Evolutionary conservation across 495 filamentous ascomycete genomes (phyloP), one percentile per base, ranked within the genome.

Genomic region (Podospora australis): DNA sequence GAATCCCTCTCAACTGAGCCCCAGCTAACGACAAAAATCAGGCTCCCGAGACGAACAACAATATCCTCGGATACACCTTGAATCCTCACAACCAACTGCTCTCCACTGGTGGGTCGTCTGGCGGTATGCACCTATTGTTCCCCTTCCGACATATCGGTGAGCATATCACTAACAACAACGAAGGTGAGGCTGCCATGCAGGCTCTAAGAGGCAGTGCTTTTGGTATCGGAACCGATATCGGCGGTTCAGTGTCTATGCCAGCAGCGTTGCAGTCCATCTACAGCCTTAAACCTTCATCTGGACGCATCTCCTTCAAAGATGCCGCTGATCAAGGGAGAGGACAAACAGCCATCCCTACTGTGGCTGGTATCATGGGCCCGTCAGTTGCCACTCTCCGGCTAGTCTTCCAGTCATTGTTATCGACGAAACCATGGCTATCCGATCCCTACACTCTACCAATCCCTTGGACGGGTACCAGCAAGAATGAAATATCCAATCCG

Each of bases 211-310:
- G 82, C 2, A 80, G 75, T 26, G 65, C 74, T 23, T 62, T 87
- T 0, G 84, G 84, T 0, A 79, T 88, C 34, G 84, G 83, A 0
- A 82, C 79, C 1, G 84, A 88, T 55, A 76, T 88, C 36, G 84
- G 77, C 16, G 83, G 83, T 4, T 84, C 79, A 3, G 83, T 87
- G 50, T 70, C 82, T 0, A 71, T 71, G 25, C 86, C 86, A 0
- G 82, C 86, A 0, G 77, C 75, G 17, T 72, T 79, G 44, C 75
- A 79, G 50, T 83, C 80, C 3, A 42, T 89, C 4, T 34, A 11
- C 30, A 34, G 9, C 30, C 11, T 34, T 4, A 34, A 34, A 14
- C 29, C 29, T 14, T 34, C 29, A 10, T 10, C 29, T 4, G 29
- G 29, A 14, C 29, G 29, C 3, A 10, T 34, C 11, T 34, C 29